Percentiles rank a stretch among this genome's conserved stretches.
Evolutionary conservation across 495 filamentous ascomycete genomes (phyloP).

Genomic region (Darksidea phi): DNA sequence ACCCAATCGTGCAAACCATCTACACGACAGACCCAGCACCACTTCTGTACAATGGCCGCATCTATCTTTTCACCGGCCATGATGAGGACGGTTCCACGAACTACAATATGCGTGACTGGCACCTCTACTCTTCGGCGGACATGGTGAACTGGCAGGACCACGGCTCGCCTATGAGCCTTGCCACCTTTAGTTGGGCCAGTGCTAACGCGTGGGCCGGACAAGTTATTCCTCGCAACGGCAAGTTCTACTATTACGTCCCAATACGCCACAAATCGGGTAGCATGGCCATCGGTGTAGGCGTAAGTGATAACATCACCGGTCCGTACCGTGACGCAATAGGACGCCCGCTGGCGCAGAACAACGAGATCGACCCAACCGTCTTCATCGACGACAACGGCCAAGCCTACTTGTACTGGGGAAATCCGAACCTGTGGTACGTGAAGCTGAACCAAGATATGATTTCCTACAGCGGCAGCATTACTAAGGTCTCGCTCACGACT

Average conservation of each 20-base stretch:
- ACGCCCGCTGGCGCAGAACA: not conserved
- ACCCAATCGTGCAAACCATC: not conserved
- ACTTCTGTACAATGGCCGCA: not conserved
- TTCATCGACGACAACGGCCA: not conserved
- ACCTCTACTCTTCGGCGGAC: not conserved
- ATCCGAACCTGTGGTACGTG: not conserved
- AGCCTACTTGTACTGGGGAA: not conserved
- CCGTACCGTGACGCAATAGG: not conserved
- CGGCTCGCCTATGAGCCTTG: not conserved
- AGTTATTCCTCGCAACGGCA: not conserved
- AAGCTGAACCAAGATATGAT: slow-evolving; percentile 3
- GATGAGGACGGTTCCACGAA: not conserved
- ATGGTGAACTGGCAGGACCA: slow-evolving; percentile 1
- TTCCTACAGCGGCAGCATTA: not conserved
- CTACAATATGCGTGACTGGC: not conserved
- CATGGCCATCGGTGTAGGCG: not conserved
- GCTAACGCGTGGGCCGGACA: not conserved
- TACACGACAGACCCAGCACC: slow-evolving; percentile 1
- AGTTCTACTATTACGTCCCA: slow-evolving; percentile 2
- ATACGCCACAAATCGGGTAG: not conserved
- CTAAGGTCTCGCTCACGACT: not conserved
- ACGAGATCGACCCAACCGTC: not conserved
- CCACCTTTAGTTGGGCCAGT: not conserved
- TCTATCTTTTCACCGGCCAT: not conserved
- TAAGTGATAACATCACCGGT: not conserved